A percentile compares a stretch with the other conserved stretches of the same genome.
phyloP scores from a whole-genome alignment of 805 yeast species.

The Lipomyces oligophaga region DNA sequence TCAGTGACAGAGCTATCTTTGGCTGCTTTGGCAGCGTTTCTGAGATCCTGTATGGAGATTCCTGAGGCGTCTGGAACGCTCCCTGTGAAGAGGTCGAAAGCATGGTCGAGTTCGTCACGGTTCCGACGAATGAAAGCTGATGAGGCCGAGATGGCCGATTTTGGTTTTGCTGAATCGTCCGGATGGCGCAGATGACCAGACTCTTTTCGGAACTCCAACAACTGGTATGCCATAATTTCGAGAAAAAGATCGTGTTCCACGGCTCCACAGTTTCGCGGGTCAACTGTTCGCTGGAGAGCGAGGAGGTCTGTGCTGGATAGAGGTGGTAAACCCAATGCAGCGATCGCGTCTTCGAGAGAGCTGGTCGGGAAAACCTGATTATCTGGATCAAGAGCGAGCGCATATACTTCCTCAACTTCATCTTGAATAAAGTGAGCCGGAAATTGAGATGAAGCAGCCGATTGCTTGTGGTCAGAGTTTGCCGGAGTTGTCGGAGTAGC shows the following conservation, averaged over 20 bases:
- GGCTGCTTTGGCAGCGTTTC: constrained; percentile 30
- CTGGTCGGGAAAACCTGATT: constrained; percentile 22
- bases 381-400: constrained; percentile 11
- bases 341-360: constrained; percentile 33
- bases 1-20: constrained; percentile 32
- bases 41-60: constrained; percentile 34
- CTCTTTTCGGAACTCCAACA: constrained; percentile 7
- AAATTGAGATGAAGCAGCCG: background rate
- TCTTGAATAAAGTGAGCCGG: constrained; percentile 3
- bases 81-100: constrained; percentile 24
- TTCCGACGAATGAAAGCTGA: background rate
- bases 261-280: constrained; percentile 27
- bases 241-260: constrained; percentile 35
- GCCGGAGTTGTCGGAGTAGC: background rate
- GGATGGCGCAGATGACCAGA: background rate
- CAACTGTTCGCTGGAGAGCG: constrained; percentile 21
- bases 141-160: background rate
- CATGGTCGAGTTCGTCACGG: constrained; percentile 12
- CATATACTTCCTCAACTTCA: constrained; percentile 20
- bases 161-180: no score
- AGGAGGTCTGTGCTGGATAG: constrained; percentile 16
- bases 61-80: background rate
- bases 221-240: constrained; percentile 25
- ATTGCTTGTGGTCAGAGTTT: background rate
- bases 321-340: constrained; percentile 32